Conservation (phyloP, 192 early-diverging fungal species). For the Coemansia sp. region DNA sequence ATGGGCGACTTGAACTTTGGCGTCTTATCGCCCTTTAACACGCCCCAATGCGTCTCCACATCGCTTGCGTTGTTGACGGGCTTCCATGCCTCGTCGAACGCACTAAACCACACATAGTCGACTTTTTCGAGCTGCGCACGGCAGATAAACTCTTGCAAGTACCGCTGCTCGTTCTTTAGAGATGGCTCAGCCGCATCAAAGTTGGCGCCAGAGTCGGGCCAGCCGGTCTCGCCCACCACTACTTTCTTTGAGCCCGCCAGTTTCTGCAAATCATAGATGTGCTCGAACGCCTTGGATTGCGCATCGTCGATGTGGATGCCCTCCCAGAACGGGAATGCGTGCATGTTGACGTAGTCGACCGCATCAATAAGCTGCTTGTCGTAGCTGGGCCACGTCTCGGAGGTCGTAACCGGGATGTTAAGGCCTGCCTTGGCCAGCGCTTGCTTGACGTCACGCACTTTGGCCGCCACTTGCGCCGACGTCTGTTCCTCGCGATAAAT, state of each 20-base stretch:
- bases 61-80: constrained; percentile 48
- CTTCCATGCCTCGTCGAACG: constrained; percentile 72
- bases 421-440: constrained; percentile 45
- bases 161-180: constrained; percentile 59
- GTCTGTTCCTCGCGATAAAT: constrained; percentile 58
- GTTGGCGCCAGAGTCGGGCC: constrained; percentile 57
- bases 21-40: constrained; percentile 45
- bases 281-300: constrained; percentile 55
- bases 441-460: constrained; percentile 50
- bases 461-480: constrained; percentile 39
- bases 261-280: constrained; percentile 49
- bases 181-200: constrained; percentile 56
- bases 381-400: constrained; percentile 52
- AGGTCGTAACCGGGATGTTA: constrained; percentile 42
- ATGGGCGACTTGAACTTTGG: constrained; percentile 46
- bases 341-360: constrained; percentile 60
- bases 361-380: constrained; percentile 51
- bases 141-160: constrained; percentile 60
- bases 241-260: constrained; percentile 54
- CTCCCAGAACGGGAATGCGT: constrained; percentile 71
- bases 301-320: constrained; percentile 49
- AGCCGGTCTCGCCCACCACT: constrained; percentile 67
- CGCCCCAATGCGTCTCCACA: constrained; percentile 56
- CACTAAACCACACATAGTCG: constrained; percentile 66
- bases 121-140: constrained; percentile 55